Base-by-base conservation (phyloP, 2,329 filamentous ascomycete genomes). In the Aspergillaceae sp. region DNA sequence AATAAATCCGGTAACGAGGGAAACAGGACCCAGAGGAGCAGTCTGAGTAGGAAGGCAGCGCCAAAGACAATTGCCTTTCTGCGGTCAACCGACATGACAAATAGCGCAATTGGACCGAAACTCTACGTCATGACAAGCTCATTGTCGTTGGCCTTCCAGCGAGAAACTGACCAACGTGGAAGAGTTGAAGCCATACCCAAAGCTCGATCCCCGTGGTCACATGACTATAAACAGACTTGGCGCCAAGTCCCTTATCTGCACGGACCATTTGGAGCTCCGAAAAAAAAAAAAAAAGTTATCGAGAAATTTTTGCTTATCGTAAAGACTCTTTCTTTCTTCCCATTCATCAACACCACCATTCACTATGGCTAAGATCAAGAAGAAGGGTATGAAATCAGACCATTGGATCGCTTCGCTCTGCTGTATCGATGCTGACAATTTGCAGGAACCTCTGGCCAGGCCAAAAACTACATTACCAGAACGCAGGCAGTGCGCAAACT, bases 401-500 rank as follows among this genome's bases (percentile, higher is more conserved):
- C 19, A 19, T 19, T 19, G 19, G 19, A 19, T 19, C 19, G 19
- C 19, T 19, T 19, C 19, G 19, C 19, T 19, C 19, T 19, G 19
- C 19, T 19, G 19, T 19, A 19, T 19, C 19, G 11, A 28, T 33
- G 28, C 44, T 50, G 46, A 29, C 49, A 35, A 43, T 43, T 33
- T 29, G 8, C 56, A 84, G 82, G 90, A 65, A 82, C 86, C 67
- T 78, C 90, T 66, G 92, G 92, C 68, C 85, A 88, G 69, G 89
- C 90, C 74, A 95, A 92, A 74, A 98, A 98, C 79, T 98, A 91
- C 76, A 89, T 98, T 60, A 98, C 92, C 48, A 81, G 92, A 68
- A 96, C 91, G 37, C 89, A 96, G 74, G 92, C 92, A 40, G 88
- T 98, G 60, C 88, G 90, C 70, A 98, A 97, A 75, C 83, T 98